phyloP scores from a whole-genome alignment of 306 rosid species.

The Bauhinia variegata region DNA sequence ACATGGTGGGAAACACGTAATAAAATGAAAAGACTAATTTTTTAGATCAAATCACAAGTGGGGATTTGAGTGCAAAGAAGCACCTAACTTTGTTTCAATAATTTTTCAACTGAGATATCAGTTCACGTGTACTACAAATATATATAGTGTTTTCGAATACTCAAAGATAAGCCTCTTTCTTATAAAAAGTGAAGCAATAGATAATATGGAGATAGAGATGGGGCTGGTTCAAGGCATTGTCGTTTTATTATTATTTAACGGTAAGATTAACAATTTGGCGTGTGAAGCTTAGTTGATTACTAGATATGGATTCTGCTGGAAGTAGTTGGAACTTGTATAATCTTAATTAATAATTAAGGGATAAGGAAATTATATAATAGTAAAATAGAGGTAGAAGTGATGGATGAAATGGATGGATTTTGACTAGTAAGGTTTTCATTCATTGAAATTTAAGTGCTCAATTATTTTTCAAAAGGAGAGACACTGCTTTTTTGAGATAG shows the following conservation, averaged over 20 bases:
- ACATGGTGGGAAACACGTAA: no score
- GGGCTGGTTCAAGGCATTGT: background rate
- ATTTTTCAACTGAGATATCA: background rate
- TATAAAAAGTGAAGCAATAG: no score
- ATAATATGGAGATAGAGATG: no score
- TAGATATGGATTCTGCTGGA: no score
- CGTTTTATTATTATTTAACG: background rate
- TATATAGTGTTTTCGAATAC: conserved; percentile 7
- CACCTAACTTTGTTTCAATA: background rate
- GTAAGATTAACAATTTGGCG: background rate
- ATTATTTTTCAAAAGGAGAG: background rate
- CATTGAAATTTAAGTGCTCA: background rate
- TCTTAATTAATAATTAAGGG: no score
- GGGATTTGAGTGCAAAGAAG: background rate
- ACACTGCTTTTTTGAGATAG: background rate
- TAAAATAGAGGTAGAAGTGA: no score
- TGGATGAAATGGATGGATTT: no score
- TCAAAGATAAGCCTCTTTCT: conserved; percentile 3
- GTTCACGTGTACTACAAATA: conserved; percentile 16
- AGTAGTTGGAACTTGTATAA: background rate
- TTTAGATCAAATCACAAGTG: background rate
- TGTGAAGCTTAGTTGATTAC: no score
- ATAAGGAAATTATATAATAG: no score
- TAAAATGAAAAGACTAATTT: background rate
- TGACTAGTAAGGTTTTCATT: background rate